phyloP scores from a whole-genome alignment of 2,329 filamentous ascomycete species.

The Talaromyces sp. region DNA sequence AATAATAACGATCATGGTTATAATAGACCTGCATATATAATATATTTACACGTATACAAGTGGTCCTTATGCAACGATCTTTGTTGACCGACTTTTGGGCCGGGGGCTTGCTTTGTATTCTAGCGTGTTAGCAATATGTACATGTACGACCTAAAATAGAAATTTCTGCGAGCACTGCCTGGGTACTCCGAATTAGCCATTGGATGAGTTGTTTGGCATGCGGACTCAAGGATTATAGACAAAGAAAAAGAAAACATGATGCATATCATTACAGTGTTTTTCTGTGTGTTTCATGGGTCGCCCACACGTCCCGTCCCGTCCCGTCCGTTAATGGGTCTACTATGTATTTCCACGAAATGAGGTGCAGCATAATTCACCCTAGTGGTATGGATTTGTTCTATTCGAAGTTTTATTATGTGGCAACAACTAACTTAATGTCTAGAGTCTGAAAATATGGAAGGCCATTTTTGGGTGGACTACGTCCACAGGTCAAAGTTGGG shows the following conservation, averaged over 20 bases:
- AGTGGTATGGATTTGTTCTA: background rate
- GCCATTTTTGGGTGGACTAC: too few species aligned
- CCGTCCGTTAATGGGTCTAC: background rate
- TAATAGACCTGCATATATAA: background rate
- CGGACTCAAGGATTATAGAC: background rate
- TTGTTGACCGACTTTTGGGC: background rate
- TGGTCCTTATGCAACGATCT: background rate
- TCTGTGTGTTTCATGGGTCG: background rate
- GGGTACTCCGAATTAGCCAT: background rate
- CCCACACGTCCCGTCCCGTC: conserved; percentile 4
- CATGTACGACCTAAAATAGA: background rate
- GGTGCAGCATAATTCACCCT: too few species aligned
- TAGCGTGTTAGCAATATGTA: background rate
- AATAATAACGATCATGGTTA: background rate
- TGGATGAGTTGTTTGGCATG: background rate
- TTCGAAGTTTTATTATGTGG: background rate
- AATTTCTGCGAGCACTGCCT: background rate
- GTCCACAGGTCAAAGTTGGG: too few species aligned
- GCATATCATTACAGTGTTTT: background rate
- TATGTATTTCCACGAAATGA: background rate
- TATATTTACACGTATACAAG: background rate
- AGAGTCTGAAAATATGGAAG: too few species aligned
- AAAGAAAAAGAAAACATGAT: background rate
- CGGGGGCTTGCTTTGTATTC: background rate
- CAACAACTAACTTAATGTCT: background rate